A percentile compares a stretch with the other conserved stretches of the same genome.
These are phyloP conservation scores for Penicillium psychrosexuale DNA, from an alignment of 2,329 filamentous ascomycete species.

Conservation along the genomic window DNA sequence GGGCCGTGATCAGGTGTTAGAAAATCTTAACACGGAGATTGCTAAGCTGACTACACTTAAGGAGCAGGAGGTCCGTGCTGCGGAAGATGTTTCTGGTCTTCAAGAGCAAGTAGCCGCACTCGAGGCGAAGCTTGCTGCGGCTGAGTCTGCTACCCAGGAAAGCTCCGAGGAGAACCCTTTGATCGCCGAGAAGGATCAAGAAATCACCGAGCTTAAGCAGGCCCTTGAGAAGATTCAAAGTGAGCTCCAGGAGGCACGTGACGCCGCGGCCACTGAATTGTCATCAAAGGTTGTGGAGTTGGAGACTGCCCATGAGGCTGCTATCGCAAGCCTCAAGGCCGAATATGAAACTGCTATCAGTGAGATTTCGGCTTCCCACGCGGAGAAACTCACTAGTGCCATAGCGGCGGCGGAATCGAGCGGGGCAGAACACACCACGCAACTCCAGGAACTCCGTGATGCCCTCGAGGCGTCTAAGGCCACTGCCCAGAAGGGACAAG, in stretches of 20 bases:
- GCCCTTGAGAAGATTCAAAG: constrained; percentile 32
- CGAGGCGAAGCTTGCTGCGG: constrained; percentile 34
- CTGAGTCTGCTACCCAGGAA: constrained; percentile 28
- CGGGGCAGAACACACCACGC: constrained; percentile 28
- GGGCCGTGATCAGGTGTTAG: constrained; percentile 37
- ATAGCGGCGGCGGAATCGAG: constrained; percentile 33
- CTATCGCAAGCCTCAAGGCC: constrained; percentile 30
- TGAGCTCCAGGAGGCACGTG: constrained; percentile 32
- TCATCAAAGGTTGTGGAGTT: constrained; percentile 29
- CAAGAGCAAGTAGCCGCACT: constrained; percentile 38
- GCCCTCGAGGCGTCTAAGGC: constrained; percentile 32
- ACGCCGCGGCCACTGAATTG: constrained; percentile 21
- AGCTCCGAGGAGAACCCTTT: constrained; percentile 24
- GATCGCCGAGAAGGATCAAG: constrained; percentile 38
- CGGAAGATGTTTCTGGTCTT: constrained; percentile 33
- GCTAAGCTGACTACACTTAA: constrained; percentile 36
- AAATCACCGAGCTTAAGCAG: constrained; percentile 35
- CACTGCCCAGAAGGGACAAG: constrained; percentile 28
- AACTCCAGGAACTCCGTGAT: constrained; percentile 36
- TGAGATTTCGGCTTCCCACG: constrained; percentile 29
- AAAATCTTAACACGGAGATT: constrained; percentile 40
- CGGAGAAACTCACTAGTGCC: constrained; percentile 33
- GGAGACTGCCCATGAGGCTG: constrained; percentile 27
- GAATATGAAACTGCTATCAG: constrained; percentile 29
- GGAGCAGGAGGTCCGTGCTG: constrained; percentile 35